A percentile compares a stretch with the other conserved stretches of the same genome.
phyloP scores from a whole-genome alignment of 2,329 filamentous ascomycete genomes.

The Chrysosphaeria jannelii region DNA sequence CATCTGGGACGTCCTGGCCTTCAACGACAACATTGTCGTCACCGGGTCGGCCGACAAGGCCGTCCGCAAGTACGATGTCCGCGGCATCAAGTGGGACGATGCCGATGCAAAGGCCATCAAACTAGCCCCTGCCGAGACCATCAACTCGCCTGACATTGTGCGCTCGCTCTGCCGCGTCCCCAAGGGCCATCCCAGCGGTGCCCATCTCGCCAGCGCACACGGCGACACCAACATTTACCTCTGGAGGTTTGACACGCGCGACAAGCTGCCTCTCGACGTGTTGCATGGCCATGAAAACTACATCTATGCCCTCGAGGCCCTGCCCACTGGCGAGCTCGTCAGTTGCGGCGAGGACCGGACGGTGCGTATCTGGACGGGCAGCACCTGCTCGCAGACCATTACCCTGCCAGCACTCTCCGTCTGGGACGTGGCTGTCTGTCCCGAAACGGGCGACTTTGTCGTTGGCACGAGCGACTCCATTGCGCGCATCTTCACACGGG shows the following conservation, averaged over 20 bases:
- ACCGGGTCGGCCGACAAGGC: constrained; percentile 81
- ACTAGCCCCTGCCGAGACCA: constrained; percentile 20
- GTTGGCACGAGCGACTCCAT: constrained; percentile 73
- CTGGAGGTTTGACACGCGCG: constrained; percentile 54
- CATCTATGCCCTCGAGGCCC: constrained; percentile 54
- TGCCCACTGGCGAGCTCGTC: constrained; percentile 64
- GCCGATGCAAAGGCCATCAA: constrained; percentile 20
- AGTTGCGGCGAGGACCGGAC: constrained; percentile 91
- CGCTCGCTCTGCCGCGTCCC: constrained; percentile 60
- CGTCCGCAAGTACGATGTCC: constrained; percentile 56
- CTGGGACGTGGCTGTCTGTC: constrained; percentile 66
- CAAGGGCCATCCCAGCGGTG: constrained; percentile 48
- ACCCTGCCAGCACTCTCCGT: constrained; percentile 92
- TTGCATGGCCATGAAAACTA: constrained; percentile 79
- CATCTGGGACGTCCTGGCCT: constrained; percentile 76
- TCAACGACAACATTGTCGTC: constrained; percentile 50
- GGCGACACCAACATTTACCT: constrained; percentile 75
- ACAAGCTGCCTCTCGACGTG: constrained; percentile 45
- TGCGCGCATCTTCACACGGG: constrained; percentile 58
- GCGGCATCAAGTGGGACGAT: constrained; percentile 14
- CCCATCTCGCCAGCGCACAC: constrained; percentile 79
- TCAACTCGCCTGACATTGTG: constrained; percentile 50
- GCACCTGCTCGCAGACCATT: constrained; percentile 72
- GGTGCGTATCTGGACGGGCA: constrained; percentile 59
- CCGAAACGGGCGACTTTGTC: constrained; percentile 70